phyloP scores from a whole-genome alignment of 768 basidiomycete genomes.

The Lentinula aciculospora region DNA sequence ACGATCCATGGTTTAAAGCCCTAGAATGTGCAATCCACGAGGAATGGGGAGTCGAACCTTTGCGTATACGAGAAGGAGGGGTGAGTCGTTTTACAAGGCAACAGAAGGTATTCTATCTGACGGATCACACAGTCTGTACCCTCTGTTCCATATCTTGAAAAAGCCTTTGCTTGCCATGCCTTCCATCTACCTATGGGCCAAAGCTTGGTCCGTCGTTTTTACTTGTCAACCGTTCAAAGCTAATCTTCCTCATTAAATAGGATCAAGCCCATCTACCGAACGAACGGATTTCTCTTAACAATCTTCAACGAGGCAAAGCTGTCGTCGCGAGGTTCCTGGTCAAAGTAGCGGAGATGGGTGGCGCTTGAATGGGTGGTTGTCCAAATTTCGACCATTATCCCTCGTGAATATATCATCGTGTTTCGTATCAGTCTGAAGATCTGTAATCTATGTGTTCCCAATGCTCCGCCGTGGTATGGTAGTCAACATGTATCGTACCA shows the following conservation, averaged over 20 bases:
- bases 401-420: no score
- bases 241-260: constrained; percentile 26
- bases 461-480: no score
- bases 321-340: constrained; percentile 72
- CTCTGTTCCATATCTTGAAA: constrained; percentile 89
- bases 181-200: constrained; percentile 95
- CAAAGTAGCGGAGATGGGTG: constrained; percentile 34
- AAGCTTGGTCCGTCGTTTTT: constrained; percentile 54
- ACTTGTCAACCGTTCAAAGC: constrained; percentile 1
- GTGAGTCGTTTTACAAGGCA: constrained; percentile 38
- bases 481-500: not conserved
- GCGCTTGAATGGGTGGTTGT: no score
- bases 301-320: constrained; percentile 71
- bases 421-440: not conserved
- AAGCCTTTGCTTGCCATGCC: constrained; percentile 82
- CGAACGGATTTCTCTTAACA: constrained; percentile 83
- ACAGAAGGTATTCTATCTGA: constrained; percentile 2
- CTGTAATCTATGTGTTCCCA: not conserved
- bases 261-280: constrained; percentile 93
- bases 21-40: constrained; percentile 77
- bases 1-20: constrained; percentile 81
- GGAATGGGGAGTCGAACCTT: constrained; percentile 83
- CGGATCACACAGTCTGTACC: constrained; percentile 70
- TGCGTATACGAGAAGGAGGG: constrained; percentile 91
- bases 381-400: no score